Evolutionary conservation across 495 filamentous ascomycete genomes (phyloP).

Genomic region (Oidiodendron maius): DNA sequence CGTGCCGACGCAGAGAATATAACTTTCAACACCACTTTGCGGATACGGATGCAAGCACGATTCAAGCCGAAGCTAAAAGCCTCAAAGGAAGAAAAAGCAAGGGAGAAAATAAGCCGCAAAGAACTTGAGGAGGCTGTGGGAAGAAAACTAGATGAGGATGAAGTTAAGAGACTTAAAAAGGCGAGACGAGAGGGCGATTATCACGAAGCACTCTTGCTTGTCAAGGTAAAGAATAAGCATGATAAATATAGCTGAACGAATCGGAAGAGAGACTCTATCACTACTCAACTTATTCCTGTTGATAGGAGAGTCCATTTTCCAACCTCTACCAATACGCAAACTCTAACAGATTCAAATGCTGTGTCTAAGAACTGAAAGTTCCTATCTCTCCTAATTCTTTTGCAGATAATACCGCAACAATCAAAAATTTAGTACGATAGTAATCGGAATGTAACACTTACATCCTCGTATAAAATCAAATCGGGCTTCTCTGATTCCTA

Average conservation of each 20-base stretch:
- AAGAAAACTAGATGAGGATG: slow-evolving; percentile 70
- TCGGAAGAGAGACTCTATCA: neutral
- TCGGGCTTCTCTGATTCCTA: no score
- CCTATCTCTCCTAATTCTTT: no score
- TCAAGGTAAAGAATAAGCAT: slow-evolving; percentile 92
- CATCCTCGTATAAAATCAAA: no score
- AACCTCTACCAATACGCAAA: no score
- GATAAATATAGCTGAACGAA: slow-evolving; percentile 65
- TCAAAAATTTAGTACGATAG: no score
- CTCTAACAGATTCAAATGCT: no score
- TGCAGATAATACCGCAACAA: no score
- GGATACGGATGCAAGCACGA: slow-evolving; percentile 88
- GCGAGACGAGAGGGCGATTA: slow-evolving; percentile 84
- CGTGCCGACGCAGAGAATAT: slow-evolving; percentile 71
- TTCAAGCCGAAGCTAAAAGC: slow-evolving; percentile 82
- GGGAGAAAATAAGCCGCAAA: slow-evolving; percentile 77
- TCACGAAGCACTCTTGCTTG: slow-evolving; percentile 80
- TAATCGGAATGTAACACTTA: no score
- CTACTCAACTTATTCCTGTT: neutral
- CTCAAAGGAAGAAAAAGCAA: slow-evolving; percentile 70
- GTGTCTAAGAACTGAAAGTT: no score
- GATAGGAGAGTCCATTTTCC: no score
- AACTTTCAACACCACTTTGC: slow-evolving; percentile 68
- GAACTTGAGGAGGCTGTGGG: slow-evolving; percentile 84
- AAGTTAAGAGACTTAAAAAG: slow-evolving; percentile 76